Conservation (phyloP, 345 rosid species). For the Syzygium aqueum region DNA sequence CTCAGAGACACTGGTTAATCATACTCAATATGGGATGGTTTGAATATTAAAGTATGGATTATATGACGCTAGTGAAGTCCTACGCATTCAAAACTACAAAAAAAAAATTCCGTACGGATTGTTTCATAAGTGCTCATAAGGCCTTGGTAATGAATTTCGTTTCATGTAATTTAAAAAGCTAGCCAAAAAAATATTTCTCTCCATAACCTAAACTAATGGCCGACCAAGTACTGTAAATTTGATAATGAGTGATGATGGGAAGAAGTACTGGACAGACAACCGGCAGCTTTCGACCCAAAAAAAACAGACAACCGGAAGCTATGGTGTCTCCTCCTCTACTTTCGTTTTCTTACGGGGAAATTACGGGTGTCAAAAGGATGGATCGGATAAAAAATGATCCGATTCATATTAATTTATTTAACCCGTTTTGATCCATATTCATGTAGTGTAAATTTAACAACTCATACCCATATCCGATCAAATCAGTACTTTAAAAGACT, state of each 20-base stretch:
- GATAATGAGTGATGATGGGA: background rate
- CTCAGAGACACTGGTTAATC: background rate
- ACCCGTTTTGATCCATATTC: too few relatives aligned
- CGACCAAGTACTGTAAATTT: background rate
- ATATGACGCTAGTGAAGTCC: fast-evolving
- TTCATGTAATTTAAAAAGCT: background rate
- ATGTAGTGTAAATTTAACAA: too few relatives aligned
- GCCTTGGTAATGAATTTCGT: background rate
- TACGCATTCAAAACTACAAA: background rate
- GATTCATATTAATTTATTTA: too few relatives aligned
- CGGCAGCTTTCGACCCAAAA: background rate
- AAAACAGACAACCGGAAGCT: background rate
- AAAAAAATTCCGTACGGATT: background rate
- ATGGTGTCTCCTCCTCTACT: background rate
- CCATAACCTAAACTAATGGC: background rate
- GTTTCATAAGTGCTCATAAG: background rate
- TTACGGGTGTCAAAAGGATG: too few relatives aligned
- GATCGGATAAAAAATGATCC: too few relatives aligned
- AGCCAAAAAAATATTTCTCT: background rate
- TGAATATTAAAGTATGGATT: background rate
- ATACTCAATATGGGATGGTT: background rate
- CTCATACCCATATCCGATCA: too few relatives aligned
- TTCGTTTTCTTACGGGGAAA: background rate
- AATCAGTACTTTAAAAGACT: too few relatives aligned
- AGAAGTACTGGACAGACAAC: background rate